A percentile compares a stretch with the other conserved stretches of the same genome.
Evolutionary conservation across 257 asterid species (phyloP).

Genomic region (Fraxinus quadrangulata): DNA sequence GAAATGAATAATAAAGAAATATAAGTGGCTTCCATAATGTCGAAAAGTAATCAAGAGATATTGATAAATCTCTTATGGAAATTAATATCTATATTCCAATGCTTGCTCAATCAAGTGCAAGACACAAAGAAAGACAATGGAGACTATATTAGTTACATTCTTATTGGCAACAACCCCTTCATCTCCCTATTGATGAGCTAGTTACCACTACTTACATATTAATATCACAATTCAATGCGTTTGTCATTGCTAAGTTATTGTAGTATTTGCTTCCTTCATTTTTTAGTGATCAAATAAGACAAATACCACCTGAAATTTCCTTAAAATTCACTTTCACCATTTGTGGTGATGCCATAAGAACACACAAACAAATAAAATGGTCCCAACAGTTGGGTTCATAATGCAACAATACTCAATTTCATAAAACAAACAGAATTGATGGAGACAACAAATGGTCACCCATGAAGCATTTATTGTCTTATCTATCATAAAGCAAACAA

Average conservation of each 20-base stretch:
- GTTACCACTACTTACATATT: background rate
- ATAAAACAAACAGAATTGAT: background rate
- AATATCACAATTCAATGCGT: background rate
- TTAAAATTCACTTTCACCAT: background rate
- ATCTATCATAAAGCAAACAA: background rate
- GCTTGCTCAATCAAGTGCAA: background rate
- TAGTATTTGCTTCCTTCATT: background rate
- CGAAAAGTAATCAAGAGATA: background rate
- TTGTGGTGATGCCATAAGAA: background rate
- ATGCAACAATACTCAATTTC: background rate
- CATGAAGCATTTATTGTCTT: conserved; percentile 3
- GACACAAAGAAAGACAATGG: no score
- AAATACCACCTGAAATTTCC: background rate
- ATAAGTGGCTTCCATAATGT: background rate
- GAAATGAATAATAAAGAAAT: background rate
- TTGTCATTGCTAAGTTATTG: background rate
- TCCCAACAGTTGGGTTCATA: background rate
- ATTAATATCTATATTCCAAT: background rate
- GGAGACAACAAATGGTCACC: background rate
- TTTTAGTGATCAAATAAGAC: background rate
- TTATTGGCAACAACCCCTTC: background rate
- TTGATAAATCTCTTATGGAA: background rate
- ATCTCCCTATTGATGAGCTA: background rate
- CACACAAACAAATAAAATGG: background rate
- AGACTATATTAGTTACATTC: no score